Evolutionary conservation across 2,329 filamentous ascomycete species (phyloP).

Genomic region (Nakataea oryzae): DNA sequence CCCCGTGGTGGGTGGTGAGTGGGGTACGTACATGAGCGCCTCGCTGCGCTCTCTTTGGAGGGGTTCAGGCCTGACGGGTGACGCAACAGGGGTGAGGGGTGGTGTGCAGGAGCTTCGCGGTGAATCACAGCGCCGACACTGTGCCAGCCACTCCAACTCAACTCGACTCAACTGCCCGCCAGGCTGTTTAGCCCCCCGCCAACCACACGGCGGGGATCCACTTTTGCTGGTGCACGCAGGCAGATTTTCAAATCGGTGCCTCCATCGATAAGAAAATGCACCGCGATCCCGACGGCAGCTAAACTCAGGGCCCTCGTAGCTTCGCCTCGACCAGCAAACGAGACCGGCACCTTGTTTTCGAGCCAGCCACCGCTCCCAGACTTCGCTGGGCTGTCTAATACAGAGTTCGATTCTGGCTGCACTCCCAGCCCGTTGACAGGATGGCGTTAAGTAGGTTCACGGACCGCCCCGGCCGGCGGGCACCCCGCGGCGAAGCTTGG

Average conservation of each 20-base stretch:
- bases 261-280: background rate
- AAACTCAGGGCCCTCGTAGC: background rate
- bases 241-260: background rate
- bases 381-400: background rate
- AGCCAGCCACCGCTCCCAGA: background rate
- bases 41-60: background rate
- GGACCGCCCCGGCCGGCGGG: too few relatives aligned
- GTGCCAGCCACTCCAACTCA: background rate
- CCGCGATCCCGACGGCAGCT: background rate
- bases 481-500: background rate
- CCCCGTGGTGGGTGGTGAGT: background rate
- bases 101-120: too few relatives aligned
- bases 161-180: too few relatives aligned
- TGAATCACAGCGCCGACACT: background rate
- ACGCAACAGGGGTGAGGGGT: background rate
- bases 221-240: background rate
- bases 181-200: background rate
- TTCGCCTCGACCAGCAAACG: background rate
- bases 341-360: background rate
- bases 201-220: background rate
- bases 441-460: constrained; percentile 48
- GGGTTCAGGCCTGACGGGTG: background rate
- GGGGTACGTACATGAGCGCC: too few relatives aligned
- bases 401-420: background rate
- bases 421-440: constrained; percentile 17